Conservation (phyloP, 2,329 filamentous ascomycete species). For the Botrytis byssoidea region DNA sequence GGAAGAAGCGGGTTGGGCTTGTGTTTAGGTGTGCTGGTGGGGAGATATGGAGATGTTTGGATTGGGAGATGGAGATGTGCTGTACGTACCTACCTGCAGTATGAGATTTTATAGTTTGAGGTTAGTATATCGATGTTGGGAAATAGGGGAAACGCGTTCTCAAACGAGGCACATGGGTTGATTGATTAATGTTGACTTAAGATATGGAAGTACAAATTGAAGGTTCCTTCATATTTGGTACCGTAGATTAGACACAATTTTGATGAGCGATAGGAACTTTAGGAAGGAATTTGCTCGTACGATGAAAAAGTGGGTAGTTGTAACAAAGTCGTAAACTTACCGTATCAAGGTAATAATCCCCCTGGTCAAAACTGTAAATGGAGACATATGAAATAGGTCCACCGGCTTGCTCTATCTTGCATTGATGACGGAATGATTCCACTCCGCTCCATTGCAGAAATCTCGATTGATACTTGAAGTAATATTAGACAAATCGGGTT, state of each 20-base stretch:
- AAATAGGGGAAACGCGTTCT: not conserved
- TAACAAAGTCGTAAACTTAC: not conserved
- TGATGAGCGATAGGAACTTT: not conserved
- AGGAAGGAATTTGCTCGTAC: slow-evolving; percentile 1
- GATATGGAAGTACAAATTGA: not conserved
- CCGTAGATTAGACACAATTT: not conserved
- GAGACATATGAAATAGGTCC: not conserved
- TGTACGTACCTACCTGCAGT: not conserved
- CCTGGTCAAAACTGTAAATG: not conserved
- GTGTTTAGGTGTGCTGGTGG: not conserved
- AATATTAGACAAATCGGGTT: not conserved
- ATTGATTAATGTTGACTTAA: not conserved
- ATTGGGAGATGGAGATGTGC: not conserved
- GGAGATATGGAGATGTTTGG: slow-evolving; percentile 7
- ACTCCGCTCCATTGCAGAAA: slow-evolving; percentile 3
- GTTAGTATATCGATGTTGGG: not conserved
- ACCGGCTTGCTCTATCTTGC: slow-evolving; percentile 7
- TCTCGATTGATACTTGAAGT: not conserved
- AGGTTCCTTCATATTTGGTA: not conserved
- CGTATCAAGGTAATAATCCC: not conserved
- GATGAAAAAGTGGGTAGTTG: slow-evolving; percentile 7
- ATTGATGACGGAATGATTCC: slow-evolving; percentile 10
- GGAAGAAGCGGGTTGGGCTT: slow-evolving; percentile 12
- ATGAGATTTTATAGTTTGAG: not conserved
- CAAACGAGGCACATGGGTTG: not conserved